Evolutionary conservation across 257 asterid genomes (phyloP).

Genomic region (Euphrasia confusa): DNA sequence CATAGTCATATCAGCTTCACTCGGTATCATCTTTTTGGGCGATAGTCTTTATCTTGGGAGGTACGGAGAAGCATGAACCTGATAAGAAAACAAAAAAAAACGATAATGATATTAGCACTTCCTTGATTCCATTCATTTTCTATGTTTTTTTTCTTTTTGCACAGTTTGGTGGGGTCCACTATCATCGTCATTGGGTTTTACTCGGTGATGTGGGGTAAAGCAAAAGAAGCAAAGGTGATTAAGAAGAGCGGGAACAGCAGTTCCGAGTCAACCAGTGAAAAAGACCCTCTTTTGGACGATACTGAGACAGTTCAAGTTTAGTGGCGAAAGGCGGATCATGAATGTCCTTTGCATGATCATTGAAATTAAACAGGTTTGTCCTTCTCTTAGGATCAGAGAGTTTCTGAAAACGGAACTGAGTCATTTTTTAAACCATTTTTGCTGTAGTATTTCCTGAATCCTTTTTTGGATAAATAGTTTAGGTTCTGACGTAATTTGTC

Average conservation of each 20-base stretch:
- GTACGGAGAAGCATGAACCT: conserved; percentile 24
- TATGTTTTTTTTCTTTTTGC: conserved; percentile 6
- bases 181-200: conserved; percentile 77
- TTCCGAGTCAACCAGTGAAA: conserved; percentile 34
- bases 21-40: conserved; percentile 56
- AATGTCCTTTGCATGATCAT: conserved; percentile 2
- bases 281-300: conserved; percentile 47
- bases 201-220: conserved; percentile 93
- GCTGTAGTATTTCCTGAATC: not conserved
- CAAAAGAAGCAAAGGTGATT: conserved; percentile 43
- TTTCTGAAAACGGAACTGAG: not conserved
- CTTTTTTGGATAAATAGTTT: not conserved
- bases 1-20: conserved; percentile 55
- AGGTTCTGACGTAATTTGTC: not conserved
- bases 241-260: conserved; percentile 24
- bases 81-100: not conserved
- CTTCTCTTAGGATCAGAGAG: conserved; percentile 15
- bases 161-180: conserved; percentile 72
- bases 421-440: not conserved
- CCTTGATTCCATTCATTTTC: conserved; percentile 5
- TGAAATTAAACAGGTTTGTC: conserved; percentile 22
- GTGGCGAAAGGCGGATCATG: conserved; percentile 10
- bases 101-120: not conserved
- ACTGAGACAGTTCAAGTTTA: conserved; percentile 28
- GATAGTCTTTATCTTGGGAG: conserved; percentile 75